Conservation (phyloP, 2,329 filamentous ascomycete species). For the Stagonosporopsis tanaceti region DNA sequence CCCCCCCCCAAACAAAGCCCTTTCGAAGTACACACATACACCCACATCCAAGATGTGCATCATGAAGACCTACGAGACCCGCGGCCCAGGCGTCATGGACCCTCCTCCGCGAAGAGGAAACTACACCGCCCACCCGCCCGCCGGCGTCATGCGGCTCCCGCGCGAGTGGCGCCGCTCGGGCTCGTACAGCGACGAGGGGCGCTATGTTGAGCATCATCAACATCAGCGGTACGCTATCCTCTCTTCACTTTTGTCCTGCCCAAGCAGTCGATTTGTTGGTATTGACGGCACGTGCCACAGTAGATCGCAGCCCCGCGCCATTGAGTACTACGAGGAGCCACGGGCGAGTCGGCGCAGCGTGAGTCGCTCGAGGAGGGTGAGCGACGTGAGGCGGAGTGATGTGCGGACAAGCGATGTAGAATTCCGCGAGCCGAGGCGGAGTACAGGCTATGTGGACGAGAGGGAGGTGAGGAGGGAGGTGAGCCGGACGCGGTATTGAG, state of each 20-base stretch:
- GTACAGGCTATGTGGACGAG: conserved; percentile 37
- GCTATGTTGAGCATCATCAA: conserved; percentile 20
- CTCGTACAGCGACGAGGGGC: conserved; percentile 26
- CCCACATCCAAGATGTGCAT: conserved; percentile 41
- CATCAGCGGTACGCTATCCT: background rate
- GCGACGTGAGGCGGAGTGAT: conserved; percentile 32
- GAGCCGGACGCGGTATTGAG: conserved; percentile 37
- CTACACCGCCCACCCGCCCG: conserved; percentile 44
- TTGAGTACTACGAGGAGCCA: conserved; percentile 42
- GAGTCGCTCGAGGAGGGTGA: conserved; percentile 32
- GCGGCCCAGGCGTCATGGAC: conserved; percentile 38
- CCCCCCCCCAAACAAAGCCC: background rate
- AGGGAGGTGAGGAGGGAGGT: conserved; percentile 39
- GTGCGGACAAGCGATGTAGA: conserved; percentile 12
- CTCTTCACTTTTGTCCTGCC: background rate
- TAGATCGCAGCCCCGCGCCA: conserved; percentile 30
- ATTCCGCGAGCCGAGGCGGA: conserved; percentile 34
- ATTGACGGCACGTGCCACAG: conserved; percentile 4
- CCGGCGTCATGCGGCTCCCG: conserved; percentile 44
- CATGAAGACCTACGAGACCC: conserved; percentile 41
- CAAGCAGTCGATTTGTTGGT: background rate
- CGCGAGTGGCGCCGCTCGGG: conserved; percentile 39
- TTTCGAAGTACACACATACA: background rate
- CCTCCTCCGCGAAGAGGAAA: conserved; percentile 43
- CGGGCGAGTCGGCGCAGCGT: conserved; percentile 38